Percentiles rank a stretch among this genome's conserved stretches.
Evolutionary conservation across 768 basidiomycete genomes (phyloP).

Genomic region (Hortiboletus campestris): DNA sequence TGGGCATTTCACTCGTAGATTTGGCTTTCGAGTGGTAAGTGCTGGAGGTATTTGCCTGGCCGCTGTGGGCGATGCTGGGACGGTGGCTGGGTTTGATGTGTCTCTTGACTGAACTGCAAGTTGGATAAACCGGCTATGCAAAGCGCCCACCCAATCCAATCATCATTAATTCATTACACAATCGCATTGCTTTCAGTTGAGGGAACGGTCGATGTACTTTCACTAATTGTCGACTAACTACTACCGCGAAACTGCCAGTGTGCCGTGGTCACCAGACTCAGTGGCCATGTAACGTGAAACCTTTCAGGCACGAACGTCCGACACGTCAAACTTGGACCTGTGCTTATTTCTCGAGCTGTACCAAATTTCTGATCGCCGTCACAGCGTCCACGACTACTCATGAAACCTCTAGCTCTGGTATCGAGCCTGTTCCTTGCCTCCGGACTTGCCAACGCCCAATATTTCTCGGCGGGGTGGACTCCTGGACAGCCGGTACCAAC

Average conservation of each 20-base stretch:
- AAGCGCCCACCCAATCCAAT: neutral
- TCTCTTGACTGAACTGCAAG: neutral
- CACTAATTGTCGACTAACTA: no score
- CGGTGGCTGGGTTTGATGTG: neutral
- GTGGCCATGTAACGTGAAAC: no score
- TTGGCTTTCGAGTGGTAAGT: neutral
- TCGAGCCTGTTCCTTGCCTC: slow-evolving; percentile 26
- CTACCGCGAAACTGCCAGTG: no score
- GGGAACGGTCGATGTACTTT: no score
- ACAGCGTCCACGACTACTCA: slow-evolving; percentile 23
- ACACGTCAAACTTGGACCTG: neutral
- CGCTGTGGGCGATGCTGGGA: slow-evolving; percentile 1
- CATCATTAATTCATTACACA: no score
- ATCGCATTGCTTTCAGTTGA: no score
- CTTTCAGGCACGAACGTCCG: no score
- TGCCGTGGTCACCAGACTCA: no score
- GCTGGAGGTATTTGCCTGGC: neutral
- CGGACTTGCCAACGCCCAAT: slow-evolving; percentile 51
- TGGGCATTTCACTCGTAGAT: slow-evolving; percentile 1
- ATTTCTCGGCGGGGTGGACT: slow-evolving; percentile 79
- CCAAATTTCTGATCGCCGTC: neutral
- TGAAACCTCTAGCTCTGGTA: slow-evolving; percentile 49
- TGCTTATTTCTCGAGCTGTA: no score
- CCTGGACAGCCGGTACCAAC: slow-evolving; percentile 61
- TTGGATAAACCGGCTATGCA: neutral